These are phyloP conservation scores for Ochetophila trinervis DNA, from an alignment of 306 rosid species.

Conservation along the genomic window DNA sequence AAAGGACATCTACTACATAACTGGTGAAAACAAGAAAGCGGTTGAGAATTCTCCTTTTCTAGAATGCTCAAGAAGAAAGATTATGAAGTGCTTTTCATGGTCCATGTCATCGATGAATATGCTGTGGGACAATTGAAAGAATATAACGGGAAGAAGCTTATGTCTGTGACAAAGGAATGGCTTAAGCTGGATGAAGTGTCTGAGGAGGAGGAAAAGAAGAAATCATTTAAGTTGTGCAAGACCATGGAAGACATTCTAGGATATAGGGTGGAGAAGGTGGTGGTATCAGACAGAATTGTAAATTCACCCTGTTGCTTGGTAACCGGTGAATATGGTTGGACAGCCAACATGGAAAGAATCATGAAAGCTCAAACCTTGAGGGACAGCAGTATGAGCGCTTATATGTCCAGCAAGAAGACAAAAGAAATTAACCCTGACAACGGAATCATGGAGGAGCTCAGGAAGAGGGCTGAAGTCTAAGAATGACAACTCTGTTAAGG, in stretches of 20 bases:
- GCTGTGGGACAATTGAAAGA: constrained; percentile 29
- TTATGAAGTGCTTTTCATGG: constrained; percentile 34
- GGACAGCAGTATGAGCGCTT: constrained; percentile 23
- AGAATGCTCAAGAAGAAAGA: constrained; percentile 33
- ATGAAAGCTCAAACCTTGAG: constrained; percentile 27
- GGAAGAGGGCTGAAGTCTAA: constrained; percentile 23
- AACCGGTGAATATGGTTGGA: constrained; percentile 30
- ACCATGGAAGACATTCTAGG: constrained; percentile 30
- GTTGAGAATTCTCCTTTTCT: constrained; percentile 36
- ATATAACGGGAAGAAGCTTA: constrained; percentile 29
- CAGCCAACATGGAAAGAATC: constrained; percentile 34
- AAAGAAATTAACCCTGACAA: constrained; percentile 32
- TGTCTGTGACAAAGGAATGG: constrained; percentile 33
- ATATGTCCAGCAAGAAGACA: constrained; percentile 34
- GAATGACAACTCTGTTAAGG: constrained; percentile 26
- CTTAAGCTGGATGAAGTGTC: constrained; percentile 27
- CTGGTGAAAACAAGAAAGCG: constrained; percentile 36
- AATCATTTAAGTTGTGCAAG: constrained; percentile 32
- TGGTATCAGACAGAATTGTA: constrained; percentile 25
- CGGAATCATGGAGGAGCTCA: constrained; percentile 28
- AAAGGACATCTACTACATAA: constrained; percentile 26
- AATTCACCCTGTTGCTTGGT: constrained; percentile 35
- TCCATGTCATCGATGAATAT: constrained; percentile 33
- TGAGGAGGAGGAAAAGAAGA: constrained; percentile 24
- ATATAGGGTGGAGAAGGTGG: constrained; percentile 30